phyloP scores from a whole-genome alignment of 208 protist genomes.

The Leishmania aethiopica region DNA sequence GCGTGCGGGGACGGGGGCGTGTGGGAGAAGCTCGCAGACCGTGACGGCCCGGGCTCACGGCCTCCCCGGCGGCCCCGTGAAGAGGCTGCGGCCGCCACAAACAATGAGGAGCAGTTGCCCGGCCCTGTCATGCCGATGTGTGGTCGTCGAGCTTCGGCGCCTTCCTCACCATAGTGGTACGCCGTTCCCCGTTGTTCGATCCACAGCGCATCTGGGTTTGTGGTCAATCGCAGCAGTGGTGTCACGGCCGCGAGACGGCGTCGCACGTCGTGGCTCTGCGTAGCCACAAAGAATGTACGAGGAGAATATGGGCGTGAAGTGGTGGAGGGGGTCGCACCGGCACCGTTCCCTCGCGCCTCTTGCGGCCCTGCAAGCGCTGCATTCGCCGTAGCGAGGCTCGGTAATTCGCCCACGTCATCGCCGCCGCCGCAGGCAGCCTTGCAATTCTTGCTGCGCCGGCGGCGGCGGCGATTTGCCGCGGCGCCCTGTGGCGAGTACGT shows the following conservation, averaged over 20 bases:
- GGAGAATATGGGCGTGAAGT: constrained; percentile 9
- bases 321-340: background rate
- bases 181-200: constrained; percentile 65
- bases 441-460: background rate
- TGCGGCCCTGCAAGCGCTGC: background rate
- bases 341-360: background rate
- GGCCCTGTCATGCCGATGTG: background rate
- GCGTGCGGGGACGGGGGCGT: background rate
- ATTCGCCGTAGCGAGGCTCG: background rate
- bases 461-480: constrained; percentile 19
- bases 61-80: background rate
- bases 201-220: constrained; percentile 63
- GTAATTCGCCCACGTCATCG: background rate
- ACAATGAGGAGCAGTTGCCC: background rate
- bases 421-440: background rate
- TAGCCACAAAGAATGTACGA: constrained; percentile 62
- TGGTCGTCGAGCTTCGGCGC: background rate
- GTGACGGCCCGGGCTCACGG: background rate
- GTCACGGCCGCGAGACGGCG: constrained; percentile 42
- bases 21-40: background rate
- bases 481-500: background rate
- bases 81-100: background rate
- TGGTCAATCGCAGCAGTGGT: constrained; percentile 67
- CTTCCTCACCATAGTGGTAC: constrained; percentile 42
- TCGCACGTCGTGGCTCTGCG: constrained; percentile 82